Base-by-base conservation (phyloP, 1,284 basidiomycete genomes). In the Phylloboletellus chloephorus region DNA sequence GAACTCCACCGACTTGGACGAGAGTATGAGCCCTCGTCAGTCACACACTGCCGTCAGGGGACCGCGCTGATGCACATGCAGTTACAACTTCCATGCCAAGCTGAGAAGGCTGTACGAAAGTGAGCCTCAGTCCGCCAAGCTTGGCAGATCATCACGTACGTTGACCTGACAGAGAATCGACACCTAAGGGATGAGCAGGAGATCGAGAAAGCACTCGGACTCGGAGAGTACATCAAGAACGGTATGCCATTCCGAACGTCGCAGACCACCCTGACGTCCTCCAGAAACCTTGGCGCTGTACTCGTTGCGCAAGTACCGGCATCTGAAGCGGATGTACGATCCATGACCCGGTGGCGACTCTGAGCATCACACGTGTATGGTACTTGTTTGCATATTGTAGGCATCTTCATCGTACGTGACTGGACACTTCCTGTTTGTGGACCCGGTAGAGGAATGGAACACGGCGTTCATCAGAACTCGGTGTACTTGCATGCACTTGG, bases 181-280 rank as follows among this genome's bases (percentile, higher is more conserved):
- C 61, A 74, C 51, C 65, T 89, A 44, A 81, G 73, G 8, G 78
- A 88, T 57, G 73, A 74, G 25, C 72, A 74, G 28, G 81, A 88
- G 49, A 84, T 93, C 41, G 83, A 90, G 64, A 79, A 76, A 48
- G 87, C 88, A 3, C 68, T 92, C 37, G 78, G 76, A 42, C 67
- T 92, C 26, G 88, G 81, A 7, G 88, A 91, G 62, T 91, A 89
- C 54, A 91, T 94, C 60, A 89, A 86, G 65, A 89, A 88, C 57
- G 90, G 90, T 88, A 51, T 48, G 78, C 57, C 25, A 6, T 31
- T 6, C 38, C 9, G 19, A 13, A n/a, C 31, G 10, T 25, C 19
- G 20, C 22, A 33, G 38, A 13, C 31, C 11, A 38, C 13, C 12
- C 43, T 44, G 7, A 51, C 17, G 13, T 25, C 31, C 28, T 15